Conservation (phyloP, 106 monocot species). For the Dendrobium catenatum region DNA sequence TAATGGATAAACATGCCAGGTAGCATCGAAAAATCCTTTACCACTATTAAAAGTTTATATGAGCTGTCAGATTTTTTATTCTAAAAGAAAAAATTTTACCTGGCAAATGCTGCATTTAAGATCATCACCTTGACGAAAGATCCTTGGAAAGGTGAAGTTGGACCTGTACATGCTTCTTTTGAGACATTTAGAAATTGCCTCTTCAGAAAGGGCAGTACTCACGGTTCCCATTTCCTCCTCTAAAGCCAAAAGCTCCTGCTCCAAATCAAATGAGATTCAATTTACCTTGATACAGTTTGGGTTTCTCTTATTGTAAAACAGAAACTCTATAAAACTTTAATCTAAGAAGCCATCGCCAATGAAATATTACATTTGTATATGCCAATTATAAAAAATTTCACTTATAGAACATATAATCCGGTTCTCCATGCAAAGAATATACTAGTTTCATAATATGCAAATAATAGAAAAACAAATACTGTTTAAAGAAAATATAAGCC, state of each 20-base stretch:
- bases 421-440: background rate
- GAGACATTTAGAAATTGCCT: conserved; percentile 8
- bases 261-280: conserved; percentile 7
- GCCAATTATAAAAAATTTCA: background rate
- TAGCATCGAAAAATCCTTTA: background rate
- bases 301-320: background rate
- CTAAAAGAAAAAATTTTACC: background rate
- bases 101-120: conserved; percentile 11
- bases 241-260: conserved; percentile 7
- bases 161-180: conserved; percentile 10
- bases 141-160: conserved; percentile 1
- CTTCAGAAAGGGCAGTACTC: conserved; percentile 8
- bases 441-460: background rate
- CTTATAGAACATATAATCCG: background rate
- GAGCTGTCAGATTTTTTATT: background rate
- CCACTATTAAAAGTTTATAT: background rate
- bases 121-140: background rate
- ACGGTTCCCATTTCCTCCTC: background rate
- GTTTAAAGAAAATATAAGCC: background rate
- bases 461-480: background rate
- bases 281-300: background rate
- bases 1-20: background rate
- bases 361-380: background rate
- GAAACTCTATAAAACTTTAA: background rate
- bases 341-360: too few relatives aligned